phyloP scores from a whole-genome alignment of 139 green algal genomes.

The Closterium sp. region DNA sequence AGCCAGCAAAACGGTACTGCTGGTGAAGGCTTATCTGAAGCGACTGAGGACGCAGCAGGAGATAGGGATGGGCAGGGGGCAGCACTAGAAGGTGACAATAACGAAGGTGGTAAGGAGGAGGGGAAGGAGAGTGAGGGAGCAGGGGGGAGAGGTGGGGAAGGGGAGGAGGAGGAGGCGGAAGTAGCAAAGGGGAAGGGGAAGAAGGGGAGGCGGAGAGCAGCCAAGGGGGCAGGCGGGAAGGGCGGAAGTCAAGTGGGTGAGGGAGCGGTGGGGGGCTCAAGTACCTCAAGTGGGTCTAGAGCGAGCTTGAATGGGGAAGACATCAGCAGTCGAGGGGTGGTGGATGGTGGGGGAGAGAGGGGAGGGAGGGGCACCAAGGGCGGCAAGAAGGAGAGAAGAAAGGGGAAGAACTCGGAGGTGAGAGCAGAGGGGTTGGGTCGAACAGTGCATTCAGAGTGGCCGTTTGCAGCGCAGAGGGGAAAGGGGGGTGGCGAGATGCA shows the following conservation, averaged over 20 bases:
- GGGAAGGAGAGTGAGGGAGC: conserved; percentile 8
- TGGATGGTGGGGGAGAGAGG: not conserved
- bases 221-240: not conserved
- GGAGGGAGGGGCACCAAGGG: not conserved
- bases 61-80: not conserved
- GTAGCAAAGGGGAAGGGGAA: conserved; percentile 27
- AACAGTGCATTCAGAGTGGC: no score
- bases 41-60: not conserved
- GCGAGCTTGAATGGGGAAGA: not conserved
- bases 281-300: not conserved
- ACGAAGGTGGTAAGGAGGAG: conserved; percentile 5
- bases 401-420: conserved; percentile 11
- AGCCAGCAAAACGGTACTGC: not conserved
- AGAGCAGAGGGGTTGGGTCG: not conserved
- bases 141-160: not conserved
- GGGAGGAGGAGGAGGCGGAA: conserved; percentile 27
- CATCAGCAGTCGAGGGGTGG: not conserved
- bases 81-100: not conserved
- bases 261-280: not conserved
- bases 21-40: not conserved
- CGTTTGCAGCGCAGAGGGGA: no score
- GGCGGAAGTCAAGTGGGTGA: conserved; percentile 1
- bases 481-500: no score
- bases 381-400: not conserved
- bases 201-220: conserved; percentile 21